Evolutionary conservation across 306 rosid genomes (phyloP).

Genomic region (Castanea mollissima): DNA sequence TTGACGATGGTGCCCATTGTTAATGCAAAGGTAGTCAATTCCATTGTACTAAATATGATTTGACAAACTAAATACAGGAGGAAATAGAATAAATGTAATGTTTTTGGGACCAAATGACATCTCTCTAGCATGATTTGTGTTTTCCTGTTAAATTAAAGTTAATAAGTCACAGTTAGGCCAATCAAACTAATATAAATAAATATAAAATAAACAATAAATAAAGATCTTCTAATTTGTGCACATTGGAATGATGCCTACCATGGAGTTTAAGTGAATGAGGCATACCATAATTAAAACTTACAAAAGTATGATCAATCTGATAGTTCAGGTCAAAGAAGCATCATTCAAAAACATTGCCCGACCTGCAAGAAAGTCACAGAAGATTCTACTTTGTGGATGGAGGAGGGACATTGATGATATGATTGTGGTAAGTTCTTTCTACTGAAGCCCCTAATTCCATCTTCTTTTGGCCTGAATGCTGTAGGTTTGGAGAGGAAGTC

Average conservation of each 20-base stretch:
- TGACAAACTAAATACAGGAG: not conserved
- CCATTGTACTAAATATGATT: not conserved
- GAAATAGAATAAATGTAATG: not conserved
- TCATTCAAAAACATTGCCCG: constrained; percentile 41
- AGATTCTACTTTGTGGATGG: constrained; percentile 55
- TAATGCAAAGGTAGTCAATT: not conserved
- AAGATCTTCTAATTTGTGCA: constrained; percentile 11
- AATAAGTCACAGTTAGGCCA: not conserved
- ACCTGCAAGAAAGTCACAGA: constrained; percentile 48
- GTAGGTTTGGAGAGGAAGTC: constrained; percentile 95
- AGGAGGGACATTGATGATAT: constrained; percentile 58
- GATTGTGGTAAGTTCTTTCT: constrained; percentile 42
- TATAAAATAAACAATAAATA: not conserved
- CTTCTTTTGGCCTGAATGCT: constrained; percentile 40
- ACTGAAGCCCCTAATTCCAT: constrained; percentile 40
- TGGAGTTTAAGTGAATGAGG: constrained; percentile 29
- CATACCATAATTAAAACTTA: constrained; percentile 30
- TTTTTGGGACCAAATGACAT: not conserved
- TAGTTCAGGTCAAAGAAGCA: constrained; percentile 52
- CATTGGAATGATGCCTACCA: constrained; percentile 28
- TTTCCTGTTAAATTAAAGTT: not conserved
- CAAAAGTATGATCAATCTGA: constrained; percentile 42
- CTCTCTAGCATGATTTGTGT: not conserved
- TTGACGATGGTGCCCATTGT: not conserved
- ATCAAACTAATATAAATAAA: constrained; percentile 1